phyloP scores from a whole-genome alignment of 2,329 filamentous ascomycete species.

The Falciphora oryzae region DNA sequence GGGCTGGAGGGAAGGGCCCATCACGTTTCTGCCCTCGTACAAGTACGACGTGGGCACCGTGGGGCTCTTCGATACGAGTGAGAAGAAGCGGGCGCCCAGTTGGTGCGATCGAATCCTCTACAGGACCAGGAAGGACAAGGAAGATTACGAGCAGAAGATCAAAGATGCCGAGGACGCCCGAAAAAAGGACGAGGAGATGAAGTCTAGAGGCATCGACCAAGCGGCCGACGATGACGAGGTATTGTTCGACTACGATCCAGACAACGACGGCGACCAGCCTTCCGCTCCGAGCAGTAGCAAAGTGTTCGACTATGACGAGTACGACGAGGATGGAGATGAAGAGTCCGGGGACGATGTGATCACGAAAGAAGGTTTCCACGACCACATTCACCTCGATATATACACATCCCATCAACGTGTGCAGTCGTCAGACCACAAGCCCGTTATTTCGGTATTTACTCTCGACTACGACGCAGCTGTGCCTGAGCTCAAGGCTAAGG shows the following conservation, averaged over 20 bases:
- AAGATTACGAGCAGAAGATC: constrained; percentile 57
- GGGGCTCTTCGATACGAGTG: constrained; percentile 87
- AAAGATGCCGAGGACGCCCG: constrained; percentile 61
- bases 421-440: constrained; percentile 93
- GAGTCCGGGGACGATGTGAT: constrained; percentile 40
- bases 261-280: constrained; percentile 56
- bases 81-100: constrained; percentile 86
- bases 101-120: constrained; percentile 97
- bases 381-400: constrained; percentile 51
- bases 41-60: constrained; percentile 97
- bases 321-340: constrained; percentile 49
- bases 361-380: constrained; percentile 52
- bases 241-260: constrained; percentile 85
- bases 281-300: constrained; percentile 12
- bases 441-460: constrained; percentile 74
- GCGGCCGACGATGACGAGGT: constrained; percentile 73
- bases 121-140: constrained; percentile 65
- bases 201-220: constrained; percentile 67
- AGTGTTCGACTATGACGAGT: constrained; percentile 54
- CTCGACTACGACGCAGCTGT: constrained; percentile 83
- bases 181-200: constrained; percentile 80
- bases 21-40: constrained; percentile 89
- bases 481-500: constrained; percentile 72
- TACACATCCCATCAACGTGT: constrained; percentile 89
- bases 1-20: constrained; percentile 84